Base-by-base conservation (phyloP, 2,329 filamentous ascomycete species). In the Neophaeococcomyces mojaviensis region DNA sequence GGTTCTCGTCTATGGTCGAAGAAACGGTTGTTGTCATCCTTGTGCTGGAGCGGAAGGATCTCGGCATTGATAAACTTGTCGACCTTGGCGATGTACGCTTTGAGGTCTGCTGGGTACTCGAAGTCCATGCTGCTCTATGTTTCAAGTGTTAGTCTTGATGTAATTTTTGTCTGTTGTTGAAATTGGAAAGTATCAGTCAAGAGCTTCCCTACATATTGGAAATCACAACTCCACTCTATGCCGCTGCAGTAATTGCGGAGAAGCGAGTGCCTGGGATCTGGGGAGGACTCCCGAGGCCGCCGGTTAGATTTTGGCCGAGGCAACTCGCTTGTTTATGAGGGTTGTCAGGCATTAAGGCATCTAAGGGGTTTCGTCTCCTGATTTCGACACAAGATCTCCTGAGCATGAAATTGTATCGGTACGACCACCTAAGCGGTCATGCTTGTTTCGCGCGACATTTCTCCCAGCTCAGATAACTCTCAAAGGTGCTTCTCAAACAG, bases 1-100 rank as follows among this genome's bases (percentile, higher is more conserved):
- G 80, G 70, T 55, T 82, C 78, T 51, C 78, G 74, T 15, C 78
- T 72, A 60, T 82, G 74, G 60, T 82, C 78, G 62, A 82, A 82
- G 70, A 82, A 82, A 48, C 77, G 73, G 45, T 77, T 68, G 57
- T 82, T 82, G 59, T 81, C 76, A 55, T 76, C 62, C 19, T 64
- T 62, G 50, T 72, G 62, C 59, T 82, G 76, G 1, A 80, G 64
- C 1, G 76, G 77, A 0, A 64, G 61, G 53, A 79, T 81, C 39
- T 70, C 68, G 12, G 60, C 57, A 2, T 70, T 64, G 53, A 82
- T 79, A 63, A 81, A 81, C n/a, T 58, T 56, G 61, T 81, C 77
- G 10, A 81, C 64, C n/a, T 64, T 60, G 22, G 59, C 48, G 24
- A 80, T 61, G 55, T 76, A 74, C 5, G 64, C 48, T 35, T 68